Conservation (phyloP, 192 early-diverging fungal species). For the Anaeromyces robustus region DNA sequence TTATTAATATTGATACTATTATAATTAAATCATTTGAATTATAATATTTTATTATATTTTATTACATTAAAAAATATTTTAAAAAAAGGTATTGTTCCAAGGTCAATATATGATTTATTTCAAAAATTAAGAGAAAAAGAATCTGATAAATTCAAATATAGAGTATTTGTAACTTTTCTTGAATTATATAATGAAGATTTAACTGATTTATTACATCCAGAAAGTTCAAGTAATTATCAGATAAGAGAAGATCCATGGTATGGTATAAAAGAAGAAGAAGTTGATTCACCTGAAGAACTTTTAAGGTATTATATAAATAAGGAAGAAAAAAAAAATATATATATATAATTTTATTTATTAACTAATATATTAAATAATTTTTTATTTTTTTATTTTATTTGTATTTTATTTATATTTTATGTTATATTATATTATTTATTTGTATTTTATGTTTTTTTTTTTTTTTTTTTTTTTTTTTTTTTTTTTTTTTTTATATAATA, state of each 20-base stretch:
- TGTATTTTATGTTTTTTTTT: too few species aligned
- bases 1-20: too few species aligned
- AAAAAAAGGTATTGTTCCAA: not conserved
- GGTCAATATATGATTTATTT: not conserved
- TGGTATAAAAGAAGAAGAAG: slow-evolving; percentile 34
- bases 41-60: not conserved
- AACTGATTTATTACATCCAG: slow-evolving; percentile 54
- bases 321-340: not conserved
- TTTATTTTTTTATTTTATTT: too few species aligned
- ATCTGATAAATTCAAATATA: slow-evolving; percentile 1
- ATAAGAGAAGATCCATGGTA: slow-evolving; percentile 67
- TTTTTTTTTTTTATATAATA: too few species aligned
- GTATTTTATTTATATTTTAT: too few species aligned
- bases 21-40: not conserved
- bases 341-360: not conserved
- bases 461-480: too few species aligned
- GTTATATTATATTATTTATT: too few species aligned
- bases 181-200: slow-evolving; percentile 97
- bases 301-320: not conserved
- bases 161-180: slow-evolving; percentile 62
- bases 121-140: not conserved
- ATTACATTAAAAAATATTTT: not conserved
- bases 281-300: not conserved
- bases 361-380: too few species aligned
- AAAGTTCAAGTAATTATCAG: not conserved